Evolutionary conservation across 2,329 filamentous ascomycete genomes (phyloP).

Genomic region (Verticillium isaacii): DNA sequence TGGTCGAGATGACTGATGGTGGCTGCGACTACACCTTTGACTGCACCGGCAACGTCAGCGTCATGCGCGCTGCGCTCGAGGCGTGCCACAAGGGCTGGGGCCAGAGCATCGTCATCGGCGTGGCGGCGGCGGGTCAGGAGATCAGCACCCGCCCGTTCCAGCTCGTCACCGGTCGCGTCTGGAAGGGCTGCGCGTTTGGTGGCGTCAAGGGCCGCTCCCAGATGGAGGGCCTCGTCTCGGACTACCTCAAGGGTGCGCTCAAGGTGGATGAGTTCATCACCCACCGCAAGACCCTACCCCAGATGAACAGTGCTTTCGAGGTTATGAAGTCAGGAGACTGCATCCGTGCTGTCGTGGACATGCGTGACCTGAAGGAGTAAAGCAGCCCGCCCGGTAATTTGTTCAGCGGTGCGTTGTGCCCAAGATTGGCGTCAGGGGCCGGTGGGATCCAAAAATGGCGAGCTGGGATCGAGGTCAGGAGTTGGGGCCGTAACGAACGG

Average conservation of each 20-base stretch:
- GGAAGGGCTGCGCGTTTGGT: conserved; percentile 97
- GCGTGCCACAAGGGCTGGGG: conserved; percentile 99
- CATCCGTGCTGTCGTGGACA: conserved; percentile 86
- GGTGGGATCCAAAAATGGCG: background rate
- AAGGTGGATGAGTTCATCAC: conserved; percentile 99
- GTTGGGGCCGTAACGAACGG: background rate
- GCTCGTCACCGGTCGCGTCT: conserved; percentile 93
- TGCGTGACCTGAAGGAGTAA: conserved; percentile 32
- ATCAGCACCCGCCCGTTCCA: conserved; percentile 95
- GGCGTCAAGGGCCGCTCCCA: conserved; percentile 97
- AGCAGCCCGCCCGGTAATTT: background rate
- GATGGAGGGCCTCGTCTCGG: conserved; percentile 77
- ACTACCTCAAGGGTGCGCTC: conserved; percentile 84
- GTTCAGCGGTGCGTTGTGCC: background rate
- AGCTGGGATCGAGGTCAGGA: background rate
- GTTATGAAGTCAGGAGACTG: conserved; percentile 96
- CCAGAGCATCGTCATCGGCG: conserved; percentile 95
- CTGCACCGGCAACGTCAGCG: conserved; percentile 93
- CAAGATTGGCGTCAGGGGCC: background rate
- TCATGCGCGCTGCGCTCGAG: conserved; percentile 94
- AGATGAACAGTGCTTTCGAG: conserved; percentile 87
- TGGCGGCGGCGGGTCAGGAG: conserved; percentile 93
- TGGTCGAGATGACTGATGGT: conserved; percentile 96
- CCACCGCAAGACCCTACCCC: conserved; percentile 75
- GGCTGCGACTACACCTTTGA: conserved; percentile 99